These are phyloP conservation scores for Hyaloperonospora arabidopsidis DNA, from an alignment of 352 stramenopile genomes.

Conservation along the genomic window DNA sequence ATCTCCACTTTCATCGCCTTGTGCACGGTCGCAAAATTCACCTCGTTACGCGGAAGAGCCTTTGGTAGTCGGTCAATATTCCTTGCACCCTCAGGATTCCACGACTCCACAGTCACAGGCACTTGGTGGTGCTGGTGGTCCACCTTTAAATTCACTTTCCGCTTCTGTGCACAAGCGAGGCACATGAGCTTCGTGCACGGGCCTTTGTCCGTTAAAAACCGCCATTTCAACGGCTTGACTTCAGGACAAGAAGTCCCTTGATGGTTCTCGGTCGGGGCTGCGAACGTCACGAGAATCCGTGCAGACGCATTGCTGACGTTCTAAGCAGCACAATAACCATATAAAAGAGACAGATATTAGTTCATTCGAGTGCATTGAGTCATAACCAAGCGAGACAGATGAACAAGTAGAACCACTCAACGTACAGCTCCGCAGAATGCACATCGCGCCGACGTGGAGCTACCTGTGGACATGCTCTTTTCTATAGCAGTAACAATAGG, in stretches of 20 bases:
- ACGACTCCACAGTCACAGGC: constrained; percentile 11
- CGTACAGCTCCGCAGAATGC: constrained; percentile 23
- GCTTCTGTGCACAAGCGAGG: constrained; percentile 17
- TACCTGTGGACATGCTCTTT: background rate
- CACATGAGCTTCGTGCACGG: constrained; percentile 24
- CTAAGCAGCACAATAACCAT: constrained; percentile 3
- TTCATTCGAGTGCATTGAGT: background rate
- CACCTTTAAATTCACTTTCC: constrained; percentile 6
- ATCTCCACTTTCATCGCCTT: too few relatives aligned
- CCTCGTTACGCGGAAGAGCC: too few relatives aligned
- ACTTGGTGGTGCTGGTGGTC: constrained; percentile 1
- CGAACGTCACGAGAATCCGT: constrained; percentile 14
- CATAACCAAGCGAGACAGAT: constrained; percentile 3
- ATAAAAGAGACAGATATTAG: too few relatives aligned
- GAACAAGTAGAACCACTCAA: background rate
- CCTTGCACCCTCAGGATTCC: background rate
- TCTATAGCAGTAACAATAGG: background rate
- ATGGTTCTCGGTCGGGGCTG: constrained; percentile 4
- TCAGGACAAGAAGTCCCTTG: constrained; percentile 10
- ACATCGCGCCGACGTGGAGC: constrained; percentile 8
- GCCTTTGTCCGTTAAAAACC: constrained; percentile 19
- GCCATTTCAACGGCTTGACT: constrained; percentile 25
- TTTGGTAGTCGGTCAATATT: too few relatives aligned
- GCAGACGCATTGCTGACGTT: constrained; percentile 15
- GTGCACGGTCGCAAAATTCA: too few relatives aligned